Percentiles rank a stretch among this genome's conserved stretches.
Evolutionary conservation across 2,329 filamentous ascomycete genomes (phyloP).

Genomic region (Ilyonectria sp.): DNA sequence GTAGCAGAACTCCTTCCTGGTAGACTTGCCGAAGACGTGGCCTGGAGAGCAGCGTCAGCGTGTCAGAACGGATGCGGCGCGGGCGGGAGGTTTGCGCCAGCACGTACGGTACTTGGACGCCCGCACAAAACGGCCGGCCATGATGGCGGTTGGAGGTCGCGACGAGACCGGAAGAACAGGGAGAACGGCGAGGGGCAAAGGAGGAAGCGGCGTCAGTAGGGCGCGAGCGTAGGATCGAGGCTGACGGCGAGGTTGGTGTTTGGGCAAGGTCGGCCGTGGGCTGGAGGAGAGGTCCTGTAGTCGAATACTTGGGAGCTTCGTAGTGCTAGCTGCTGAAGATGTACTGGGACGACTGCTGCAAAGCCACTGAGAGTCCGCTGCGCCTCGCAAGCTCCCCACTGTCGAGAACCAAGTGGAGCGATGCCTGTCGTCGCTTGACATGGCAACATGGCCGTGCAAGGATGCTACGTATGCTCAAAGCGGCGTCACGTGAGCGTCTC

Average conservation of each 20-base stretch:
- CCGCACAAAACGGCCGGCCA: slow-evolving; percentile 77
- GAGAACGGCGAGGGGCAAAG: slow-evolving; percentile 15
- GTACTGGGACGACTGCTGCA: slow-evolving; percentile 14
- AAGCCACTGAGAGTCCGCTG: slow-evolving; percentile 46
- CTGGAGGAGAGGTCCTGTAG: slow-evolving; percentile 41
- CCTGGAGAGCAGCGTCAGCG: slow-evolving; percentile 68
- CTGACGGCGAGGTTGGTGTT: slow-evolving; percentile 34
- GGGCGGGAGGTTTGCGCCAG: slow-evolving; percentile 47
- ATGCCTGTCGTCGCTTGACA: slow-evolving; percentile 24
- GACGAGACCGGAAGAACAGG: slow-evolving; percentile 28
- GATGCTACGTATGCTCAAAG: slow-evolving; percentile 27
- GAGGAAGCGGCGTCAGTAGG: slow-evolving; percentile 15
- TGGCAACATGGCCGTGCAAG: slow-evolving; percentile 29
- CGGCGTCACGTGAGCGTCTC: slow-evolving; percentile 37
- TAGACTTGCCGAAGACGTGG: slow-evolving; percentile 97
- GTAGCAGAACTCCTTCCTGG: slow-evolving; percentile 98
- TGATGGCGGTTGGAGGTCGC: slow-evolving; percentile 52
- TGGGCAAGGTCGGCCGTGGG: slow-evolving; percentile 39
- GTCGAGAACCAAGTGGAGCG: slow-evolving; percentile 30
- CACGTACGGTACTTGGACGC: slow-evolving; percentile 78
- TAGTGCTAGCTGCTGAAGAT: slow-evolving; percentile 19
- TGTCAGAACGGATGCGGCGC: slow-evolving; percentile 38
- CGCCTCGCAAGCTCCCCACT: slow-evolving; percentile 45
- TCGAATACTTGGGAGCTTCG: slow-evolving; percentile 23
- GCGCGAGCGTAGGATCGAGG: slow-evolving; percentile 20